phyloP scores from a whole-genome alignment of 2,329 filamentous ascomycete species.

The Neofusicoccum cordaticola region DNA sequence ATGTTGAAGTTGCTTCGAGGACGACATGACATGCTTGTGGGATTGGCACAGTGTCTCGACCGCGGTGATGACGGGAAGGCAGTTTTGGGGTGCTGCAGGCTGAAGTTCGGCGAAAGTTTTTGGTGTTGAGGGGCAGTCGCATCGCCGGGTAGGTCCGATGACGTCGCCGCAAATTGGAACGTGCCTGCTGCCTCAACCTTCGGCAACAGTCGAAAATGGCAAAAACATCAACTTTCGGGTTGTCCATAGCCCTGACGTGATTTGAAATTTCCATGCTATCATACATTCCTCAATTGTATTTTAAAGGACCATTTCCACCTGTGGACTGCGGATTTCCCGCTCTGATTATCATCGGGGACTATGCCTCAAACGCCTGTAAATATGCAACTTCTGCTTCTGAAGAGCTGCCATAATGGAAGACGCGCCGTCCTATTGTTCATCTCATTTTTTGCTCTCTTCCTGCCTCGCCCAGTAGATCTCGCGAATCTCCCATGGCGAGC shows the following conservation, averaged over 20 bases:
- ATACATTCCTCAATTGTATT: too few relatives aligned
- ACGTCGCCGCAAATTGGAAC: neutral
- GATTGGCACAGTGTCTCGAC: neutral
- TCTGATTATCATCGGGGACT: neutral
- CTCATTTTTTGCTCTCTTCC: neutral
- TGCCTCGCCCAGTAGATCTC: slow-evolving; percentile 17
- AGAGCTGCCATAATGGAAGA: too few relatives aligned
- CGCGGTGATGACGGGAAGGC: neutral
- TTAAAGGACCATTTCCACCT: too few relatives aligned
- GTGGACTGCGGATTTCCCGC: too few relatives aligned
- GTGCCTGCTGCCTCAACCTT: neutral
- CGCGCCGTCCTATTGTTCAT: too few relatives aligned
- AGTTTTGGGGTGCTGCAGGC: neutral
- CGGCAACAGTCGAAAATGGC: too few relatives aligned
- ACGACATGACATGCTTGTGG: slow-evolving; percentile 22
- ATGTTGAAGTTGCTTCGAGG: slow-evolving; percentile 45
- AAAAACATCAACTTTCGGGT: too few relatives aligned
- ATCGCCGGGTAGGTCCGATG: slow-evolving; percentile 1
- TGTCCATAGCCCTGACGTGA: too few relatives aligned
- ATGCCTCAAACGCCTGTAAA: neutral
- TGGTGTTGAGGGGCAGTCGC: neutral
- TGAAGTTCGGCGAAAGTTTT: slow-evolving; percentile 2
- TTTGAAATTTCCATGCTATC: too few relatives aligned
- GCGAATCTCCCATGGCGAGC: slow-evolving; percentile 18
- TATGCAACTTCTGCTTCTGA: too few relatives aligned